phyloP scores from a whole-genome alignment of 139 green algal genomes.

The Micractinium conductrix region DNA sequence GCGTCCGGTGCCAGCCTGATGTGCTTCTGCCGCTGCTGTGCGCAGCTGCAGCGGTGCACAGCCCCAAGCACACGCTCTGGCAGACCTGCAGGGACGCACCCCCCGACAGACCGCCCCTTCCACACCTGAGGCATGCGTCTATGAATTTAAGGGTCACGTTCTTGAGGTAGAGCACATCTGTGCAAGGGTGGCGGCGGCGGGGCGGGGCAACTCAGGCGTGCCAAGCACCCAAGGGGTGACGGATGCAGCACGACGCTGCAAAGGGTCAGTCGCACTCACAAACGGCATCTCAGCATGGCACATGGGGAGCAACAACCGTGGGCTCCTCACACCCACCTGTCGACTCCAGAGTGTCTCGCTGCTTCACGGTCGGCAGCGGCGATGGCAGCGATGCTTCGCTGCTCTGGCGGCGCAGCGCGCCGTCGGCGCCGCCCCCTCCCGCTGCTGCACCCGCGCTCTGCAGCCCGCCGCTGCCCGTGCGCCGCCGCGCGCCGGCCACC shows the following conservation, averaged over 20 bases:
- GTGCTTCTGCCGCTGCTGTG: not conserved
- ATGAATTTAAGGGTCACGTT: slow-evolving; percentile 52
- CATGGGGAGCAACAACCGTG: too few relatives aligned
- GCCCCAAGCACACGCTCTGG: too few relatives aligned
- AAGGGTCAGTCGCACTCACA: too few relatives aligned
- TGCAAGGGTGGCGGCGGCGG: too few relatives aligned
- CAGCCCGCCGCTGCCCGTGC: slow-evolving; percentile 19
- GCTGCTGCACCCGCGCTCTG: not conserved
- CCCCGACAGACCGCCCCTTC: not conserved
- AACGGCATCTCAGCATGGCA: too few relatives aligned
- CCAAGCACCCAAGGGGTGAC: too few relatives aligned
- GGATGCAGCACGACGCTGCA: too few relatives aligned
- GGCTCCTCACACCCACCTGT: too few relatives aligned
- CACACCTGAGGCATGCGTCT: slow-evolving; percentile 12
- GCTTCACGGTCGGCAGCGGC: slow-evolving; percentile 24
- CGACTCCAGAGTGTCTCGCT: slow-evolving; percentile 22
- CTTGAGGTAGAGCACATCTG: slow-evolving; percentile 47
- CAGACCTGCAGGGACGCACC: not conserved
- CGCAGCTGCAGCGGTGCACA: not conserved
- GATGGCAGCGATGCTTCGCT: not conserved
- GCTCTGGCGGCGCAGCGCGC: not conserved
- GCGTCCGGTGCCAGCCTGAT: not conserved
- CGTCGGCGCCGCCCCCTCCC: not conserved
- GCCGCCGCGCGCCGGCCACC: slow-evolving; percentile 1
- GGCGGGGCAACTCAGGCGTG: too few relatives aligned